Evolutionary conservation across 1,139 yeast genomes (phyloP), one percentile per base, ranked within the genome.

Genomic region (Saccharomyces hybrid): DNA sequence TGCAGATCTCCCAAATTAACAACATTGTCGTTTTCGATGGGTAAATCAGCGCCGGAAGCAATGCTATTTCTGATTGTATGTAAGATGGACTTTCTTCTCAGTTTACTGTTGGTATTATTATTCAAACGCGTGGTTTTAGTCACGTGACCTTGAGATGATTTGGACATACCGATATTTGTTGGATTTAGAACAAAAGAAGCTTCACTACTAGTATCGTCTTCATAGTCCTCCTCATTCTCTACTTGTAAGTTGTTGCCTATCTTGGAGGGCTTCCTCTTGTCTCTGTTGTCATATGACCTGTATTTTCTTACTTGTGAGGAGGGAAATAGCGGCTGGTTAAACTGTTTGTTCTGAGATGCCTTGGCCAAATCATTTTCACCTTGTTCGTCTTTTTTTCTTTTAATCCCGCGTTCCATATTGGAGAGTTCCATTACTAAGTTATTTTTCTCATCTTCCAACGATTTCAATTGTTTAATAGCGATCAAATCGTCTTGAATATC

Each of bases 121-220:
- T 46, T 48, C 34, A 44, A 50, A 19, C 42, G 27, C 26, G 34
- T n/a, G 13, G 9, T 26, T 34, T 29, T 29, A 23, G 19, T 29
- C 8, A 29, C 52, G 48, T 42, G 29, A 6, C 32, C 42, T 46
- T 31, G 31, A 38, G 52, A 48, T 32, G 49, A 47, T 9, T 49
- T 48, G 49, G 52, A 42, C 25, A 29, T 48, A 51, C 25, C 52
- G n/a, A 26, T 16, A n/a, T 48, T 51, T 8, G 61, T 52, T 1
- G 72, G 72, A 49, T 69, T 67, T 27, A 69, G 54, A 4, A 69
- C 64, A 52, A 69, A 69, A 0, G 72, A 69, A 2, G 70, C 71
- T 47, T 68, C 72, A 48, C 71, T 69, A 34, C 60, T 66, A 48
- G 60, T 66, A 9, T 67, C 71, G 27, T 67, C 72, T 31, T 61